Evolutionary conservation across 225 moss, liverwort and hornwort genomes (phyloP).

Genomic region (Bryoerythrophyllum caledonicum): DNA sequence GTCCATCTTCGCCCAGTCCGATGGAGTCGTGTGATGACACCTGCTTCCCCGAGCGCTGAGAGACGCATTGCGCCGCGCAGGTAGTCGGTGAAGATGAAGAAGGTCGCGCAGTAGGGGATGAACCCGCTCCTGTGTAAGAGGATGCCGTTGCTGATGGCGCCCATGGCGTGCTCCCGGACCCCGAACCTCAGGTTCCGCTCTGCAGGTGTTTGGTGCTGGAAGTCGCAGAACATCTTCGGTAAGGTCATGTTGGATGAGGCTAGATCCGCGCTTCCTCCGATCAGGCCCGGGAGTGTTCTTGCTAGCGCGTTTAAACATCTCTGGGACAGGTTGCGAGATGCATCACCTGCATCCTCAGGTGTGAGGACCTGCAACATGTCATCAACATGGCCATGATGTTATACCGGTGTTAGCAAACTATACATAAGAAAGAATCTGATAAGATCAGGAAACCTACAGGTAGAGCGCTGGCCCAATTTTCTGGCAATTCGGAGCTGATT

Average conservation of each 20-base stretch:
- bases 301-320: conserved; percentile 74
- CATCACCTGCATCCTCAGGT: conserved; percentile 64
- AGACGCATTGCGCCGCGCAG: conserved; percentile 76
- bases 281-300: conserved; percentile 67
- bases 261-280: conserved; percentile 92
- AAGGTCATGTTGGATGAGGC: conserved; percentile 93
- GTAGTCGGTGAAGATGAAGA: conserved; percentile 96
- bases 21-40: conserved; percentile 86
- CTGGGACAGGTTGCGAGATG: conserved; percentile 83
- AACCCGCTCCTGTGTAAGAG: conserved; percentile 68
- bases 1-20: conserved; percentile 87
- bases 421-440: not conserved
- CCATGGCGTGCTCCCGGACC: conserved; percentile 91
- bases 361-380: conserved; percentile 52
- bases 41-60: conserved; percentile 69
- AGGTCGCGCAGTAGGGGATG: conserved; percentile 90
- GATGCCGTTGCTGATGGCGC: conserved; percentile 83
- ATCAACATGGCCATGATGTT: not conserved
- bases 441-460: conserved; percentile 58
- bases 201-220: conserved; percentile 69
- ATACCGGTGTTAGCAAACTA: too few species aligned
- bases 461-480: conserved; percentile 58
- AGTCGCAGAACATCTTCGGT: conserved; percentile 97
- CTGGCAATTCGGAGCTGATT: conserved; percentile 58
- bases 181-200: conserved; percentile 88